Evolutionary conservation across 176 grass and related monocot species (phyloP).

Genomic region (Phoenix dactylifera): DNA sequence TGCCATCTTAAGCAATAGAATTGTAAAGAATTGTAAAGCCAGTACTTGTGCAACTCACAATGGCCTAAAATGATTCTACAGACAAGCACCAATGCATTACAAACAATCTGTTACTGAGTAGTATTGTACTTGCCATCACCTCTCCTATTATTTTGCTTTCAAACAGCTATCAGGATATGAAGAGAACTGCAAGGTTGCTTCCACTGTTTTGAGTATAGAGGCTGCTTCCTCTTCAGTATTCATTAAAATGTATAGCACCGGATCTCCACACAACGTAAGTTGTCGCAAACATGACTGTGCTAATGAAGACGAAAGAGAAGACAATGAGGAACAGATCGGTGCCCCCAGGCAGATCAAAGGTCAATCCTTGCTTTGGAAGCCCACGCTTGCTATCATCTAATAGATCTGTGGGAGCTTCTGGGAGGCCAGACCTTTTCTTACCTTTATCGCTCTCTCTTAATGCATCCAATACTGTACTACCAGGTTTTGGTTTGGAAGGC

Average conservation of each 20-base stretch:
- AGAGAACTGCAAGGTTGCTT: too few species aligned
- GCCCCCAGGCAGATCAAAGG: slow-evolving; percentile 62
- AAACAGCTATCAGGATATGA: too few species aligned
- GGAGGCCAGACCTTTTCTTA: slow-evolving; percentile 49
- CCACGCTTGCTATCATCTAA: slow-evolving; percentile 90
- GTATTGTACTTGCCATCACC: too few species aligned
- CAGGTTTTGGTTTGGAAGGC: slow-evolving; percentile 46
- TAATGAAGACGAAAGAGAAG: slow-evolving; percentile 70
- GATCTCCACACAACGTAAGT: slow-evolving; percentile 86
- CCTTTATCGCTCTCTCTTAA: slow-evolving; percentile 55
- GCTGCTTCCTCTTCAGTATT: slow-evolving; percentile 26
- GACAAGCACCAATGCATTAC: too few species aligned
- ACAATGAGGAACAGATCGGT: slow-evolving; percentile 61
- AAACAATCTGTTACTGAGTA: too few species aligned
- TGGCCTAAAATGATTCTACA: too few species aligned
- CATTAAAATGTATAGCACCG: slow-evolving; percentile 93
- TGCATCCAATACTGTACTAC: slow-evolving; percentile 67
- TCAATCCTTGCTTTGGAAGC: slow-evolving; percentile 60
- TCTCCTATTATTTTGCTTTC: too few species aligned
- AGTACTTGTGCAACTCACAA: too few species aligned
- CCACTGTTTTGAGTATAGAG: too few species aligned
- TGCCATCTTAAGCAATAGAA: too few species aligned
- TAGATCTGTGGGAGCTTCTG: slow-evolving; percentile 65
- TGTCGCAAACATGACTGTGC: slow-evolving; percentile 71
- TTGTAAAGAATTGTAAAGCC: too few species aligned